phyloP scores from a whole-genome alignment of 371 early-diverging fungal species.

The Phascolomyces articulosus region DNA sequence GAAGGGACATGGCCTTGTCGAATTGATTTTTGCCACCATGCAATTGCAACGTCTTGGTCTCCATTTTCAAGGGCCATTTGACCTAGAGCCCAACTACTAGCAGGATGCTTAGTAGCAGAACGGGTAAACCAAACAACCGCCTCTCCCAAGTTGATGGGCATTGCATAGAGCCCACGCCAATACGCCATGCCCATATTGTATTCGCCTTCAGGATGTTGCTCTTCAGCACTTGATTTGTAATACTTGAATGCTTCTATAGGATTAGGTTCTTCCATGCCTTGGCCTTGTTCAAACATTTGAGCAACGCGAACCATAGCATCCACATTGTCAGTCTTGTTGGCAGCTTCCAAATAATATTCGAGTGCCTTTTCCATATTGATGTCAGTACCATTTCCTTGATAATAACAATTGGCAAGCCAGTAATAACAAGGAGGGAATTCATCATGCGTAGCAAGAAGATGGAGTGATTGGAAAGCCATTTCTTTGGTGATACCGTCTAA shows the following conservation, averaged over 20 bases:
- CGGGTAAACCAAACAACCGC: slow-evolving; percentile 38
- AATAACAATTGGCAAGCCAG: slow-evolving; percentile 27
- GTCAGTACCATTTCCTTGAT: slow-evolving; percentile 10
- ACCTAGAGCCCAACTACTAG: slow-evolving; percentile 43
- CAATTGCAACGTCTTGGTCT: slow-evolving; percentile 37
- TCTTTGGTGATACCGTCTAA: slow-evolving; percentile 11
- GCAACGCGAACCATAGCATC: slow-evolving; percentile 44
- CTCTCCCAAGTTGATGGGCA: slow-evolving; percentile 7
- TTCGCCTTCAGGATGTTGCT: slow-evolving; percentile 29
- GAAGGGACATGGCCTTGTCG: slow-evolving; percentile 37
- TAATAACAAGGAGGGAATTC: slow-evolving; percentile 19
- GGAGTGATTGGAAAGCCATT: slow-evolving; percentile 19
- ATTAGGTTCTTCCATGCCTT: slow-evolving; percentile 9
- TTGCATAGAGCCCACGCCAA: background rate
- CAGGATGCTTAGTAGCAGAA: slow-evolving; percentile 22
- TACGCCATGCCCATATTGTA: slow-evolving; percentile 21
- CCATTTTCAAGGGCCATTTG: slow-evolving; percentile 37
- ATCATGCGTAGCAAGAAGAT: slow-evolving; percentile 14
- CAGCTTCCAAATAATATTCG: slow-evolving; percentile 31
- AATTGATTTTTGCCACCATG: slow-evolving; percentile 46
- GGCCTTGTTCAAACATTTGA: slow-evolving; percentile 29
- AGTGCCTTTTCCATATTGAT: slow-evolving; percentile 35
- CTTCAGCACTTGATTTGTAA: slow-evolving; percentile 38
- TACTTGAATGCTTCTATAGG: slow-evolving; percentile 38
- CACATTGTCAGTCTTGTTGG: slow-evolving; percentile 32